Base-by-base conservation (phyloP, 139 green algal genomes). In the Coelastrella sp. region DNA sequence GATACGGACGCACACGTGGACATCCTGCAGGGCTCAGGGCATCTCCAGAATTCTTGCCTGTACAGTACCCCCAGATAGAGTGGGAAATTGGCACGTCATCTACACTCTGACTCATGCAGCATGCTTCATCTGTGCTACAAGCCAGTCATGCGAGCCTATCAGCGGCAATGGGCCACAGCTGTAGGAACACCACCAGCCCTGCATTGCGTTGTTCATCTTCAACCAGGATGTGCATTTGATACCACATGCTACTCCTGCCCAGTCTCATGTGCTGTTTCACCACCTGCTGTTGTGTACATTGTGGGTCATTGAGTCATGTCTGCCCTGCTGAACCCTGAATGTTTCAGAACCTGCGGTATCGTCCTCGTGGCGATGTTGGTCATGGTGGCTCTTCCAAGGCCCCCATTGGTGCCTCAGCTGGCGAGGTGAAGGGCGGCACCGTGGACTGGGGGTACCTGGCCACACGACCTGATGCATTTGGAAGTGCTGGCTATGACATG, bases 371-470 rank as follows among this genome's bases (percentile, higher is more conserved):
- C 22, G 92, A 91, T 19, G 88, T 81, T 19, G 81, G 66, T 8
- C 66, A 57, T 7, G 60, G 68, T 4, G 59, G 88, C 6, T 8
- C 57, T 0, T 66, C 70, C n/a, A 59, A 75, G 4, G 76, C 17
- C 5, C 78, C 73, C 22, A 87, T 94, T 15, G 92, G 92, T 25
- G 66, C 90, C 19, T 22, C 59, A n/a, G 92, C 85, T 19, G 92
- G 92, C 0, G 91, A 93, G 27, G 89, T 95, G 56, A 79, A 73
- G 75, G 93, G 88, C 7, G 93, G 93, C 61, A 92, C 92, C 75
- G 91, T 95, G 58, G 92, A 95, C 78, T 95, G 93, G 93, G 93
- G 92, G 56, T 91, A 94, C 84, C 60, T 95, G 56, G 85, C 88
- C 75, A 83, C 59, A 82, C 82, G 82, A 81, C 84, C 89, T 73